Conservation (phyloP, 306 rosid genomes). For the Bauhinia variegata region DNA sequence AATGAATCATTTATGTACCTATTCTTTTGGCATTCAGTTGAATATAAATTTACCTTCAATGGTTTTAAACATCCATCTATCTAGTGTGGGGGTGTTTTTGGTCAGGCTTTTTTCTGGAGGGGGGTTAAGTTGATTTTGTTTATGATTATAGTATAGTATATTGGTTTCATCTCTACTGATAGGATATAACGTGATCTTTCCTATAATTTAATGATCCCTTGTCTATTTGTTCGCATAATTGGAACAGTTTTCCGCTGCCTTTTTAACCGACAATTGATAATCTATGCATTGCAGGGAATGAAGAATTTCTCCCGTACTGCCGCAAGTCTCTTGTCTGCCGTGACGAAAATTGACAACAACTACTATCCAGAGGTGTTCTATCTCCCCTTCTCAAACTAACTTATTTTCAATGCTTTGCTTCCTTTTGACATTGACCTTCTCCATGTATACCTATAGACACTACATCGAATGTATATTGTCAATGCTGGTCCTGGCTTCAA, state of each 20-base stretch:
- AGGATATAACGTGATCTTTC: background rate
- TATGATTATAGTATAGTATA: too few species aligned
- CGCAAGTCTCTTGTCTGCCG: conserved; percentile 73
- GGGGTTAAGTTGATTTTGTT: too few species aligned
- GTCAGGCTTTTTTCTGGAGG: background rate
- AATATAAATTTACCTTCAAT: background rate
- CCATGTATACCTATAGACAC: conserved; percentile 57
- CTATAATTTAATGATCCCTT: background rate
- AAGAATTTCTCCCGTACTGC: conserved; percentile 87
- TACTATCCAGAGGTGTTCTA: conserved; percentile 90
- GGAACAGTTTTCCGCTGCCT: background rate
- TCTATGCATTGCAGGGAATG: conserved; percentile 71
- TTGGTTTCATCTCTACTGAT: too few species aligned
- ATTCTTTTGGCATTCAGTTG: conserved; percentile 24
- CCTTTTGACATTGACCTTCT: conserved; percentile 15
- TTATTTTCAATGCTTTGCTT: conserved; percentile 14
- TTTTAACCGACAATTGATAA: conserved; percentile 26
- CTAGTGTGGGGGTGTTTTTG: background rate
- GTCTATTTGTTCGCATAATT: background rate
- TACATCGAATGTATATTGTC: conserved; percentile 87
- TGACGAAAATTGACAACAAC: conserved; percentile 78
- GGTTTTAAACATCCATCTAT: conserved; percentile 4
- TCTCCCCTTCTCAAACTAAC: conserved; percentile 29
- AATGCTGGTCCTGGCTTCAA: conserved; percentile 97
- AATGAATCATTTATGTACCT: background rate